Base-by-base conservation (phyloP, 2,329 filamentous ascomycete species). In the Thielaviopsis euricoi region DNA sequence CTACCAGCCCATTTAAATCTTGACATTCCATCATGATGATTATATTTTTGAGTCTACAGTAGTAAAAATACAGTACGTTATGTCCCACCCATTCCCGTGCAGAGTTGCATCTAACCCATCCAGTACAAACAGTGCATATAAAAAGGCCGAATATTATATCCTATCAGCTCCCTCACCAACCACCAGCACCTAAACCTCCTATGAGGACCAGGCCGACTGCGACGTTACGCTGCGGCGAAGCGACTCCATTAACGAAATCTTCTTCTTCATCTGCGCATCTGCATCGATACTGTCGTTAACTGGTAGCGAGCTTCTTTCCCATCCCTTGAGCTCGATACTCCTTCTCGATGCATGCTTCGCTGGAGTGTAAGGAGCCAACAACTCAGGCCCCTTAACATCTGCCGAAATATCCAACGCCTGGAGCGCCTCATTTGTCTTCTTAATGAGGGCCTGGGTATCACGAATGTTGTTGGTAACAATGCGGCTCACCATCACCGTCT, bases 231-330 rank as follows among this genome's bases (percentile, higher is more conserved):
- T 52, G 13, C 52, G 52, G 23, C 57, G 55, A 12, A 60, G 53
- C 6, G 58, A 58, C 46, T 60, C 58, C 33, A 60, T 37, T 52
- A 60, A 21, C 12, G 55, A 43, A 48, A 58, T 55, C 55, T 60
- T 60, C 58, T 57, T 51, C 46, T 60, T 53, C 22, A 60, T 29
- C 33, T 57, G 43, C 33, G 25, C 10, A 33, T 53, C 52, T 9
- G 40, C 40, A 12, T 48, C 12, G 17, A 50, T 40, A 22, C 33
- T n/a, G 37, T 43, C 21, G 54, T 23, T 54, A 25, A 40, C 50
- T 21, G 52, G 52, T 13, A 52, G 22, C n/a, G 33, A 33, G n/a
- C 12, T 59, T 17, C 33, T 29, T 19, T 55, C 55, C 58, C 58
- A 60, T 19, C 55, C 52, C 22, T 51, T 33, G 3, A 56, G 26